Evolutionary conservation across 768 basidiomycete species (phyloP), one percentile per base, ranked within the genome.

Genomic region (Mycena belliarum): DNA sequence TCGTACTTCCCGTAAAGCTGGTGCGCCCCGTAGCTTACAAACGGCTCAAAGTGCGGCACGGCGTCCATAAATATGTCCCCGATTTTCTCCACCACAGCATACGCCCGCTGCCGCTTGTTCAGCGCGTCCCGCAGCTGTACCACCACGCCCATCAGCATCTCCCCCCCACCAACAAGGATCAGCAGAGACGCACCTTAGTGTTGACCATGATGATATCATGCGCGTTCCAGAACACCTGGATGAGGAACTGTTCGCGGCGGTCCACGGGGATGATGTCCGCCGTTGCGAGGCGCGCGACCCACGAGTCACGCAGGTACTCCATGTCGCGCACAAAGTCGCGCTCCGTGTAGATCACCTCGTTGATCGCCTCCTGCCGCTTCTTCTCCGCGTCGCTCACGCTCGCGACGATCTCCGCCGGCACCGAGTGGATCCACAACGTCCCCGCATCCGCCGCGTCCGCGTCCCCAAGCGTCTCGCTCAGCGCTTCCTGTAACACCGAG

Each of bases 1-100:
- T 98, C 95, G 70, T 93, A 98, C 73, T 98, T 99, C 14, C 97
- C 97, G 68, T 96, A 98, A 55, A 98, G 76, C 72, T 99, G 97
- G 69, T 98, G 96, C 10, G 94, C 87, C 42, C 96, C 97, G 67
- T 98, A 99, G 32, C 85, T 85, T 46, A 98, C 95, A 67, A 98
- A 99, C 1, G 97, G 97, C 11, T 79, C 83, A 65, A 99, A 97
- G 68, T 89, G 82, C 1, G 92, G 91, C 2, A 95, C 91, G 21
- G 82, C 76, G 29, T 98, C 95, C 43, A 93, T 74, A 24, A 98
- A 81, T 57, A 98, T 85, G 73, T 99, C 97, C 0, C 93, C 93
- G 53, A 99, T 89, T 52, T 84, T 79, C 66, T 95, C 89, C 29
- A 99, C 95, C 7, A 99, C 88, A 14, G 94, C 95, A 64, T 91